Conservation (phyloP, 768 basidiomycete species). For the Calvatia gigantea region DNA sequence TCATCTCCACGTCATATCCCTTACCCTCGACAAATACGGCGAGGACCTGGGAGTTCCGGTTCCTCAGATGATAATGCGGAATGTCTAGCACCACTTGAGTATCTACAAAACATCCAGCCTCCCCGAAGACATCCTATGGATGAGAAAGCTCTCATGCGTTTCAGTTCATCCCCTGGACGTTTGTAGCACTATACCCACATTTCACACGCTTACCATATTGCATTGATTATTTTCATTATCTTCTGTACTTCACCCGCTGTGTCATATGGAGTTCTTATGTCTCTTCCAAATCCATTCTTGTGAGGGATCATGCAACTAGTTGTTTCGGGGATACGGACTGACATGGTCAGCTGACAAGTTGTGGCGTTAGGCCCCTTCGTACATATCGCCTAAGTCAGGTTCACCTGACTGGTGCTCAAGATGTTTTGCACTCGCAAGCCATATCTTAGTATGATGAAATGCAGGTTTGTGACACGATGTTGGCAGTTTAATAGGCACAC, state of each 20-base stretch:
- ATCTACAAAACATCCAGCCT: conserved; percentile 60
- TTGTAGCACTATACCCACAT: conserved; percentile 8
- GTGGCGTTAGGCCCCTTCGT: conserved; percentile 11
- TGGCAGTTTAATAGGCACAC: background rate
- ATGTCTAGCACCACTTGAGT: conserved; percentile 63
- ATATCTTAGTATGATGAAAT: conserved; percentile 4
- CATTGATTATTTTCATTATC: background rate
- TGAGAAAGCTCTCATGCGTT: conserved; percentile 39
- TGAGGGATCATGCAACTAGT: background rate
- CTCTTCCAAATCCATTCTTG: background rate
- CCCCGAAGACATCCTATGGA: conserved; percentile 69
- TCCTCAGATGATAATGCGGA: conserved; percentile 27
- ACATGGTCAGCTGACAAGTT: conserved; percentile 11
- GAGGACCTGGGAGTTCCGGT: conserved; percentile 24
- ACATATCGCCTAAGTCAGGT: background rate
- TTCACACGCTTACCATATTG: background rate
- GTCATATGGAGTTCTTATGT: background rate
- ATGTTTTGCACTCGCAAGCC: background rate
- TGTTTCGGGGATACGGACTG: conserved; percentile 2
- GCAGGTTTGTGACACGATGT: conserved; percentile 5
- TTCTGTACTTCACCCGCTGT: background rate
- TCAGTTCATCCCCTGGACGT: conserved; percentile 23
- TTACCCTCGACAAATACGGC: conserved; percentile 17
- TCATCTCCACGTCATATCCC: conserved; percentile 1
- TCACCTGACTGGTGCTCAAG: background rate